Evolutionary conservation across 78 protist species (phyloP).

Genomic region (Pelomyxa schiedti): DNA sequence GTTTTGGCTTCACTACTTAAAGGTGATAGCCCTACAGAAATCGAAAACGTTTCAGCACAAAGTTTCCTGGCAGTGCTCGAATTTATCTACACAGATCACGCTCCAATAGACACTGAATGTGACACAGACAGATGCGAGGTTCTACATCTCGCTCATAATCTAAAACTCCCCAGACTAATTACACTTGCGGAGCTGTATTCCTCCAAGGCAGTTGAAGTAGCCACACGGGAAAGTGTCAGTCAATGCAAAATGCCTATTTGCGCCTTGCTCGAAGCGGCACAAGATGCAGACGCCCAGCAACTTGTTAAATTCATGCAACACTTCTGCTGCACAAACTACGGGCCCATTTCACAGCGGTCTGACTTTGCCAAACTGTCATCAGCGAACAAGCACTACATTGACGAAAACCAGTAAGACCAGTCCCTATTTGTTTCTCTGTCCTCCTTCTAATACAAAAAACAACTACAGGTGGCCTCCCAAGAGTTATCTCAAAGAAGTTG

Average conservation of each 20-base stretch:
- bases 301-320: neutral
- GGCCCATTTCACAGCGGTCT: neutral
- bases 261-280: neutral
- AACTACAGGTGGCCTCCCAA: too few relatives aligned
- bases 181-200: neutral
- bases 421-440: too few relatives aligned
- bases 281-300: neutral
- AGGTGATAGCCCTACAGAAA: neutral
- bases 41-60: neutral
- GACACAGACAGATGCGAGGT: neutral
- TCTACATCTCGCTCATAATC: neutral
- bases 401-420: neutral
- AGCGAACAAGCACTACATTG: neutral
- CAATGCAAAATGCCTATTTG: neutral
- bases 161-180: neutral
- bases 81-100: neutral
- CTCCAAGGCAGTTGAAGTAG: neutral
- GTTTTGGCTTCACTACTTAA: neutral
- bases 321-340: neutral
- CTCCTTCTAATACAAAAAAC: too few relatives aligned
- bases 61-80: neutral
- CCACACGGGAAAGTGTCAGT: neutral
- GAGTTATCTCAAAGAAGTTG: too few relatives aligned
- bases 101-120: neutral
- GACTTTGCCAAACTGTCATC: neutral